Evolutionary conservation across 495 filamentous ascomycete genomes (phyloP).

Genomic region (Hamigera avellanea): DNA sequence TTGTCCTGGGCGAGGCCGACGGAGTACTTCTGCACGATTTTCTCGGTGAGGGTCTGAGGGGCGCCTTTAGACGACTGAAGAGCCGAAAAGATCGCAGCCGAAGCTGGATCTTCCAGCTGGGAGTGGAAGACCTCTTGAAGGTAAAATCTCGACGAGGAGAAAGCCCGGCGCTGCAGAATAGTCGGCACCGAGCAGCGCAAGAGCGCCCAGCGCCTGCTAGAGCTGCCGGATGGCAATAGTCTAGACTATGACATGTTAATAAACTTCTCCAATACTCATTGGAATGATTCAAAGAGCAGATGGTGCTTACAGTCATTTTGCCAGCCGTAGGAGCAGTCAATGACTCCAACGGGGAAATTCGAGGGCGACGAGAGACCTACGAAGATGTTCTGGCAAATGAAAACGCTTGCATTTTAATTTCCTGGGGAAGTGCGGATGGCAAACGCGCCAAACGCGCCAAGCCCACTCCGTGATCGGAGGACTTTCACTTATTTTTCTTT

Average conservation of each 20-base stretch:
- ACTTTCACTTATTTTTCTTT: too few species aligned
- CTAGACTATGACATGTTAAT: constrained; percentile 13
- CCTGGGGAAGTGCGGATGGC: not conserved
- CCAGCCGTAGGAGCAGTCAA: constrained; percentile 3
- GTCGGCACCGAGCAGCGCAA: constrained; percentile 15
- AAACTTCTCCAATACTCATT: too few species aligned
- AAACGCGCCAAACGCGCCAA: constrained; percentile 3
- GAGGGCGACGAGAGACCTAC: not conserved
- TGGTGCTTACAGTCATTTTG: constrained; percentile 14
- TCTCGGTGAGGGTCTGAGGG: constrained; percentile 77
- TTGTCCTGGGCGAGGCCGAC: constrained; percentile 63
- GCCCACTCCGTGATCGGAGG: not conserved
- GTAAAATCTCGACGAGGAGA: constrained; percentile 26
- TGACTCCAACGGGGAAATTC: constrained; percentile 1
- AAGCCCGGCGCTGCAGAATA: constrained; percentile 20
- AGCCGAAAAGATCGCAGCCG: constrained; percentile 32
- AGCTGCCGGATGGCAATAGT: constrained; percentile 17
- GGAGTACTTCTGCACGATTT: constrained; percentile 75
- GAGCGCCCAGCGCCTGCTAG: constrained; percentile 15
- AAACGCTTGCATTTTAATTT: constrained; percentile 3
- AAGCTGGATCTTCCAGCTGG: constrained; percentile 30
- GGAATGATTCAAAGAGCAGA: not conserved
- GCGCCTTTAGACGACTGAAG: constrained; percentile 20
- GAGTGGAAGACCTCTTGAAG: constrained; percentile 40
- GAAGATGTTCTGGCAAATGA: not conserved